Evolutionary conservation across 2,329 filamentous ascomycete species (phyloP), one percentile per base, ranked within the genome.

Genomic region (Stachybotrys echinatus): DNA sequence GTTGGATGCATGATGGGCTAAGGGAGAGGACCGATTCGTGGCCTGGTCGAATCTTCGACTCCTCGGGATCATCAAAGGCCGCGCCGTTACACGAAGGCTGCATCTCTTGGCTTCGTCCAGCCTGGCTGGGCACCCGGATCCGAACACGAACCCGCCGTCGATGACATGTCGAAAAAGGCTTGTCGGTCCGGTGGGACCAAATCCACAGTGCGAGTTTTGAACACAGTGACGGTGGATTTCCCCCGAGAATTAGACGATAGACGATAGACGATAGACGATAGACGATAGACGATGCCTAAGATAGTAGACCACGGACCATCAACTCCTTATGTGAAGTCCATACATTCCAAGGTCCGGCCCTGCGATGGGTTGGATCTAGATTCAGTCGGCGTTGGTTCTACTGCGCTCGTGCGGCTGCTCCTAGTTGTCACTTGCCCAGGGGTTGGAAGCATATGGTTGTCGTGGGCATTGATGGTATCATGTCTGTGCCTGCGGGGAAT

Each of bases 181-280:
- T 34, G 27, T 34, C 14, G 27, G 10, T 14, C 10, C 27, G 27
- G 27, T 3, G 14, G 5, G 2, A 14, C 10, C 27, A 34, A 34
- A 34, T 34, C 27, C 27, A 34, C 27, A 34, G 27, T 34, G 27
- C 27, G 27, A 14, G 14, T 34, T 34, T 34, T 14, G 27, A 34
- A 10, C 27, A 14, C 10, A 34, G 27, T n/a, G n/a, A n/a, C n/a
- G n/a, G n/a, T n/a, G n/a, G n/a, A n/a, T 14, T 34, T 14, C 14
- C 27, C 5, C 38, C 38, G 38, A 40, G 2, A 20, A 6, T 27
- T 45, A 23, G n/a, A 46, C 44, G 44, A 20, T 34, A 46, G 23
- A 46, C 44, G 44, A 46, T 46, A 46, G 19, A 46, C 44, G 44
- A 37, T 37, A 37, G 17, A 44, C 7, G 42, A 23, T n/a, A 44